Percentiles rank a stretch among this genome's conserved stretches.
phyloP scores from a whole-genome alignment of 108 stramenopile genomes.

The Mediolabrus comicus region DNA sequence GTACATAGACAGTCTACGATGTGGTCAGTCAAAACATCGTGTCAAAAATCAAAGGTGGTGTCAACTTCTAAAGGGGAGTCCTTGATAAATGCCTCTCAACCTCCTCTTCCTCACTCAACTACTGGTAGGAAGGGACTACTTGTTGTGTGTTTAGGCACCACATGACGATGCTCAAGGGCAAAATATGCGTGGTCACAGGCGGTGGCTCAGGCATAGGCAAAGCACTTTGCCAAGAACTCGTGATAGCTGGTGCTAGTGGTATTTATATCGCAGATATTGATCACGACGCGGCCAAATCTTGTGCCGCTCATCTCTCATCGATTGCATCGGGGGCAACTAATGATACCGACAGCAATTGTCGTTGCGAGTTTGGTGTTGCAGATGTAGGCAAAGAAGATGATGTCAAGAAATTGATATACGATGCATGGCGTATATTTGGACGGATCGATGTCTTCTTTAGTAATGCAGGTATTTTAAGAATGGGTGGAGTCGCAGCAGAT shows the following conservation, averaged over 20 bases:
- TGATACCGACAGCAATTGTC: too few relatives aligned
- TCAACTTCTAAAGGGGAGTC: too few relatives aligned
- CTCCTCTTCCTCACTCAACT: too few relatives aligned
- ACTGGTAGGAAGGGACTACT: too few relatives aligned
- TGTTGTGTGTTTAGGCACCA: too few relatives aligned
- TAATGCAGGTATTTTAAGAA: constrained; percentile 12
- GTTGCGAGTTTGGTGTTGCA: background rate
- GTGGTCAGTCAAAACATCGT: too few relatives aligned
- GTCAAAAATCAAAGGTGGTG: too few relatives aligned
- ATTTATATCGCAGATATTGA: constrained; percentile 11
- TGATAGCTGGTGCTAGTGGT: constrained; percentile 19
- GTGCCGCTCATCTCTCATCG: background rate
- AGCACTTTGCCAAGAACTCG: constrained; percentile 32
- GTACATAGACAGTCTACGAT: too few relatives aligned
- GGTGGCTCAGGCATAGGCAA: constrained; percentile 44
- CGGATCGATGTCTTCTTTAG: too few relatives aligned
- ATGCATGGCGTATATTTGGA: too few relatives aligned
- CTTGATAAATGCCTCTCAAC: too few relatives aligned
- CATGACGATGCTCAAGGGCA: constrained; percentile 33
- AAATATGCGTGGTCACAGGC: constrained; percentile 42
- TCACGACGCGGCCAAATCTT: background rate
- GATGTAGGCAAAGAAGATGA: constrained; percentile 12
- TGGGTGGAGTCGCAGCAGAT: constrained; percentile 12
- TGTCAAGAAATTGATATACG: background rate
- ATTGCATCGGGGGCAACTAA: constrained; percentile 8